Percentiles rank a stretch among this genome's conserved stretches.
Evolutionary conservation across 805 yeast genomes (phyloP).

Genomic region (Babjeviella inositovora): DNA sequence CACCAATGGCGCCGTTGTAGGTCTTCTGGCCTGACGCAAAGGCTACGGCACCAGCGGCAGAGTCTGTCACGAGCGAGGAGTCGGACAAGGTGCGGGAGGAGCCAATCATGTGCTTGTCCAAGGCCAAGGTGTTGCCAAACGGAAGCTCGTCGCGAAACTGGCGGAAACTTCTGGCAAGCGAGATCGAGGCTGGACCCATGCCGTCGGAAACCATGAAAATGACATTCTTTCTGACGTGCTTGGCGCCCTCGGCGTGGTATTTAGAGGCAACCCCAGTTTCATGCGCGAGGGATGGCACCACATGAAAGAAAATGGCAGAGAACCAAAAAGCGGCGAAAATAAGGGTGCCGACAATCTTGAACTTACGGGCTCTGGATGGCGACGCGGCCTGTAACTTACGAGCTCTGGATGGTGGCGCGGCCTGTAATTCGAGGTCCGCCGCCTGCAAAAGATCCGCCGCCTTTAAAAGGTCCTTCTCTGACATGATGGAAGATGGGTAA

Average conservation of each 20-base stretch:
- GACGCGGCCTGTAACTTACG: too few relatives aligned
- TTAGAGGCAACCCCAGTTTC: constrained; percentile 1
- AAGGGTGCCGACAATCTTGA: too few relatives aligned
- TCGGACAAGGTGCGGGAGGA: constrained; percentile 73
- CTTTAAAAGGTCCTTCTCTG: too few relatives aligned
- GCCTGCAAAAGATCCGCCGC: too few relatives aligned
- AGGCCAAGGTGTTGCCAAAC: constrained; percentile 33
- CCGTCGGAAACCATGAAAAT: constrained; percentile 29
- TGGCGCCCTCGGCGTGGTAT: not conserved
- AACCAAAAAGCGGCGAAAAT: too few relatives aligned
- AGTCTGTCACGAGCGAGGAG: constrained; percentile 70
- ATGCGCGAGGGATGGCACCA: too few relatives aligned
- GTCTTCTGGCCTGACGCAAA: constrained; percentile 74
- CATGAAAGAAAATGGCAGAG: too few relatives aligned
- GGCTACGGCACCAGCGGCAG: constrained; percentile 97
- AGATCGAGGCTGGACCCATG: constrained; percentile 81
- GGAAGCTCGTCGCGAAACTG: constrained; percentile 42
- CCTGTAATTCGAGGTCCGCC: too few relatives aligned
- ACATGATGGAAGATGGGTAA: too few relatives aligned
- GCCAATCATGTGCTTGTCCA: constrained; percentile 68
- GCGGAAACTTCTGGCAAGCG: constrained; percentile 61
- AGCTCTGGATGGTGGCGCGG: too few relatives aligned
- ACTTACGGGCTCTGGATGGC: too few relatives aligned
- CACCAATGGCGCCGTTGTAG: constrained; percentile 90
- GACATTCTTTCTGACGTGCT: constrained; percentile 14